These are phyloP conservation scores for Camellia granthamiana DNA, from an alignment of 148 eudicot genomes.

Conservation along the genomic window DNA sequence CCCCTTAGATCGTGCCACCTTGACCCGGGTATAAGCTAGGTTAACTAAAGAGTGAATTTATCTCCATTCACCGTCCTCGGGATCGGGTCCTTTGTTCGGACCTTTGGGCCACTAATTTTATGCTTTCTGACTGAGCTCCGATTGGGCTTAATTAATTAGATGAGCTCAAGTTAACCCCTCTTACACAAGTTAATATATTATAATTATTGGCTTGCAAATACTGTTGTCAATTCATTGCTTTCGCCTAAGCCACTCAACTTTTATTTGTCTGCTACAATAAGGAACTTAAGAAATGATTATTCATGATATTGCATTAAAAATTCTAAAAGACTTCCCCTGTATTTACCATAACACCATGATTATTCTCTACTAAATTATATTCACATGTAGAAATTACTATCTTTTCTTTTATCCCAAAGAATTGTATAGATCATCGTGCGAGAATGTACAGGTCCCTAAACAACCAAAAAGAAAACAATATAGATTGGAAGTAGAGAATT, in stretches of 20 bases:
- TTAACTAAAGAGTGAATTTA: too few species aligned
- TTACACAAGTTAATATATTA: neutral
- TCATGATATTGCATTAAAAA: neutral
- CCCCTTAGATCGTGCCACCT: too few species aligned
- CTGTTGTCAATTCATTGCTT: neutral
- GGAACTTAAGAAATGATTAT: neutral
- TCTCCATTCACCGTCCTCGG: too few species aligned
- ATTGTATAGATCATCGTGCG: neutral
- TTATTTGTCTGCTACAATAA: neutral
- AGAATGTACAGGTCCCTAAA: neutral
- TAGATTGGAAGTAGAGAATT: neutral
- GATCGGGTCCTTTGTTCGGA: too few species aligned
- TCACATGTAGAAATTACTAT: too few species aligned
- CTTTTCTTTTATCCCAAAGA: neutral
- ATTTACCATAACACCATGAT: neutral
- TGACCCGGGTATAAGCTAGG: too few species aligned
- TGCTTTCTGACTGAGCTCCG: too few species aligned
- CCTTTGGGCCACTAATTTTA: too few species aligned
- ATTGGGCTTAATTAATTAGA: too few species aligned
- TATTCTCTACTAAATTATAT: neutral
- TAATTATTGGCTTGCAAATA: neutral
- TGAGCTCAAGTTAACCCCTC: too few species aligned
- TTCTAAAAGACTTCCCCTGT: neutral
- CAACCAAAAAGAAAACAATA: neutral
- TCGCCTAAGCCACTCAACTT: neutral